Evolutionary conservation across 1,139 yeast species (phyloP).

Genomic region (Yamadazyma atmosphaerica): DNA sequence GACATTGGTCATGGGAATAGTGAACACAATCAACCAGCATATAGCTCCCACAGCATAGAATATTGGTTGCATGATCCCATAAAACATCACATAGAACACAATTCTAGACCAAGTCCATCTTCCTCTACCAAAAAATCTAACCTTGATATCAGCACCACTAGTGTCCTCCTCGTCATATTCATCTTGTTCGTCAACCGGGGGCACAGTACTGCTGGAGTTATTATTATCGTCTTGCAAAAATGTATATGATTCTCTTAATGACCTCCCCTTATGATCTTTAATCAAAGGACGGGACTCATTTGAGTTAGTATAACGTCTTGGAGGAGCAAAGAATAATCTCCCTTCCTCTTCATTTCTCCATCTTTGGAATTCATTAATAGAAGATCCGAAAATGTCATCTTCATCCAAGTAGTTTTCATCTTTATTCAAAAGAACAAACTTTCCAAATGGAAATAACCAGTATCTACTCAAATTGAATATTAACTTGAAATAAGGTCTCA

Average conservation of each 20-base stretch:
- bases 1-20: constrained; percentile 90
- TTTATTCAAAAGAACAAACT: constrained; percentile 73
- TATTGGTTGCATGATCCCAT: constrained; percentile 68
- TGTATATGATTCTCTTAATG: constrained; percentile 41
- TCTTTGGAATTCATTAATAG: constrained; percentile 78
- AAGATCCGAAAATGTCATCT: constrained; percentile 86
- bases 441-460: constrained; percentile 85
- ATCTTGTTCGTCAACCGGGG: constrained; percentile 18
- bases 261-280: constrained; percentile 47
- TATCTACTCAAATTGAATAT: constrained; percentile 67
- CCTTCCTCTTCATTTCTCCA: constrained; percentile 86
- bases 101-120: constrained; percentile 87
- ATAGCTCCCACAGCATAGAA: constrained; percentile 53
- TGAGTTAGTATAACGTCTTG: constrained; percentile 41
- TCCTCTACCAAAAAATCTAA: constrained; percentile 87
- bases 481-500: constrained; percentile 58
- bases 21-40: constrained; percentile 83
- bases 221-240: constrained; percentile 26
- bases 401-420: constrained; percentile 83
- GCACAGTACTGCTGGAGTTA: constrained; percentile 14
- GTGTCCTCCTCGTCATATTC: constrained; percentile 24
- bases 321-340: constrained; percentile 71
- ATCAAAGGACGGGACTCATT: constrained; percentile 39
- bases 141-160: constrained; percentile 38
- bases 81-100: constrained; percentile 72